A percentile compares a stretch with the other conserved stretches of the same genome.
Evolutionary conservation across 2,329 filamentous ascomycete species (phyloP).

Genomic region (Ceratocystis eucalypticola): DNA sequence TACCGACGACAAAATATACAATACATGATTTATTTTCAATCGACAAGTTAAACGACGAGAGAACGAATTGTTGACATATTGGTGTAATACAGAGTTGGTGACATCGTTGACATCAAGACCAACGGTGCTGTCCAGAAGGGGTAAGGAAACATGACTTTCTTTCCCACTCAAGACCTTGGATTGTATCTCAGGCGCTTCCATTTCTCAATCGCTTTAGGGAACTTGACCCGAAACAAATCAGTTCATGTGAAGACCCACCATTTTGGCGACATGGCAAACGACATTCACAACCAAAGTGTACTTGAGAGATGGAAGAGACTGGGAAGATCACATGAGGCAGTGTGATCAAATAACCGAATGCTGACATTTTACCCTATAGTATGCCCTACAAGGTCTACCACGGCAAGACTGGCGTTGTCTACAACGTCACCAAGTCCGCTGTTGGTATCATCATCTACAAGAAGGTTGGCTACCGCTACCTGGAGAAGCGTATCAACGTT

Average conservation of each 20-base stretch:
- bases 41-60: conserved; percentile 18
- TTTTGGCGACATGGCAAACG: background rate
- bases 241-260: background rate
- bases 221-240: conserved; percentile 7
- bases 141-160: conserved; percentile 38
- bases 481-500: conserved; percentile 99
- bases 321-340: background rate
- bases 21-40: conserved; percentile 19
- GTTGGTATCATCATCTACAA: conserved; percentile 99
- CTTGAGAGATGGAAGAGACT: conserved; percentile 2
- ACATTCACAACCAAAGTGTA: background rate
- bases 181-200: background rate
- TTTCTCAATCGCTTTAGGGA: conserved; percentile 6
- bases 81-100: conserved; percentile 59
- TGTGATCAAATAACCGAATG: background rate
- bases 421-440: conserved; percentile 97
- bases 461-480: conserved; percentile 97
- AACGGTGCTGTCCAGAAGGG: conserved; percentile 98
- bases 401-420: conserved; percentile 95
- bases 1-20: conserved; percentile 13
- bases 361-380: conserved; percentile 35
- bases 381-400: conserved; percentile 99
- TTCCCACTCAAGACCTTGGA: background rate
- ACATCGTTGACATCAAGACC: conserved; percentile 97
- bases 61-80: conserved; percentile 13